phyloP scores from a whole-genome alignment of 169 alveolate species.

The Toxoplasma gondii region DNA sequence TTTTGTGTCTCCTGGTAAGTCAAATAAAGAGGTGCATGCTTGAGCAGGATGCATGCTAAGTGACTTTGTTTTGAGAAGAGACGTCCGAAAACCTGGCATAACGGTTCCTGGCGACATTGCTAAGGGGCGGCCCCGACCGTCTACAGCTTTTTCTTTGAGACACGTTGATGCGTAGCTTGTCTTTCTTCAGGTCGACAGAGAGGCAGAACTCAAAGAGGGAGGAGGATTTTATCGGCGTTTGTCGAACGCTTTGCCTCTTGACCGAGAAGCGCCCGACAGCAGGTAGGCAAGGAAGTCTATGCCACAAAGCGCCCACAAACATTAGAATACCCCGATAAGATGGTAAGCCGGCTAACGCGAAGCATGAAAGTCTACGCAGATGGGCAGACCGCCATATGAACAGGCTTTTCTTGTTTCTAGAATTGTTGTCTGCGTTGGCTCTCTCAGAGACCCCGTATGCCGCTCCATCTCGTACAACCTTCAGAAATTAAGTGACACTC shows the following conservation, averaged over 20 bases:
- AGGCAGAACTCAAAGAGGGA: constrained; percentile 71
- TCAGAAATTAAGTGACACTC: constrained; percentile 60
- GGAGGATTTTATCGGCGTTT: constrained; percentile 73
- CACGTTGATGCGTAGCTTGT: constrained; percentile 47
- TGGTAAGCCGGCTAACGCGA: constrained; percentile 36
- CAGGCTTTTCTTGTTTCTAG: background rate
- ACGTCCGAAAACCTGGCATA: too few relatives aligned
- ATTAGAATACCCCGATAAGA: too few relatives aligned
- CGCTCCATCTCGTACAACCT: constrained; percentile 53
- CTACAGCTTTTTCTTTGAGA: background rate
- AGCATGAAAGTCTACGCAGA: background rate
- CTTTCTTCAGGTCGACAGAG: constrained; percentile 46
- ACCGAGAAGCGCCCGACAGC: constrained; percentile 71
- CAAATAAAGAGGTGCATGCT: too few relatives aligned
- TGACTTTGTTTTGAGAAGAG: too few relatives aligned
- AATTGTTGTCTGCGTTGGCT: background rate
- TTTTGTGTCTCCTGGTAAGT: too few relatives aligned
- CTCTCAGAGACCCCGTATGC: constrained; percentile 44
- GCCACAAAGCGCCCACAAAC: too few relatives aligned
- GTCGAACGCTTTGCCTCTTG: constrained; percentile 74
- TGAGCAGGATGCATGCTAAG: too few relatives aligned
- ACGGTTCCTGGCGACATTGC: too few relatives aligned
- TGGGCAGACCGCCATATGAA: background rate
- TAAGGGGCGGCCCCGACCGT: background rate
- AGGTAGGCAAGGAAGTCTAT: constrained; percentile 38